phyloP scores from a whole-genome alignment of 2,329 filamentous ascomycete species.

The Neopestalotiopsis sp. region DNA sequence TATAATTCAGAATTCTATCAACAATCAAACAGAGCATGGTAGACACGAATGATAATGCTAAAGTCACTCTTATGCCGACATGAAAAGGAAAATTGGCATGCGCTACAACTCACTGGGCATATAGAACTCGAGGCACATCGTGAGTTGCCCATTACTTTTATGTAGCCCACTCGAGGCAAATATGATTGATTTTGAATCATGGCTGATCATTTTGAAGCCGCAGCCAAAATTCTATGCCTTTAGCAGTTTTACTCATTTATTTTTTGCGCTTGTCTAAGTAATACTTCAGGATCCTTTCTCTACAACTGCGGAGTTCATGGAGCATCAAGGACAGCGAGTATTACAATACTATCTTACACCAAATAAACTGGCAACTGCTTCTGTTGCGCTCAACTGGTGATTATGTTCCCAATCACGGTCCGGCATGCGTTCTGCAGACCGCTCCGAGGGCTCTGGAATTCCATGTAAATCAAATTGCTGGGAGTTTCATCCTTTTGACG shows the following conservation, averaged over 20 bases:
- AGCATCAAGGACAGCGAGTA: not conserved
- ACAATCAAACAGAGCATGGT: not conserved
- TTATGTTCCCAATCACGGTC: not conserved
- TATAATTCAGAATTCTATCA: not conserved
- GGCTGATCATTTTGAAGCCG: too few species aligned
- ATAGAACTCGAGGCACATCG: too few species aligned
- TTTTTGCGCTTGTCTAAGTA: not conserved
- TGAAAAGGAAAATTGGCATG: too few species aligned
- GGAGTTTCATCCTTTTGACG: conserved; percentile 13
- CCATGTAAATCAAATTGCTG: conserved; percentile 10
- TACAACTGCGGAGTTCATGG: not conserved
- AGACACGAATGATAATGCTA: too few species aligned
- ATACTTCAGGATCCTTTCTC: not conserved
- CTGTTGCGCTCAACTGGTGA: conserved; percentile 1
- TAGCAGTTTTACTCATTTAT: not conserved
- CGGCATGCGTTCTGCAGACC: not conserved
- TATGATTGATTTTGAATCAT: too few species aligned
- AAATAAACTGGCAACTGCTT: not conserved
- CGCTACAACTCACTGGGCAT: too few species aligned
- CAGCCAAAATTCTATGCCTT: not conserved
- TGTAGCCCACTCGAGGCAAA: too few species aligned
- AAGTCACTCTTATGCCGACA: too few species aligned
- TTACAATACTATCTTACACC: not conserved
- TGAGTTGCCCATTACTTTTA: too few species aligned
- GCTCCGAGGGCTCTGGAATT: not conserved